These are phyloP conservation scores for Tricholoma sp. DNA, from an alignment of 768 basidiomycete species.

Conservation along the genomic window DNA sequence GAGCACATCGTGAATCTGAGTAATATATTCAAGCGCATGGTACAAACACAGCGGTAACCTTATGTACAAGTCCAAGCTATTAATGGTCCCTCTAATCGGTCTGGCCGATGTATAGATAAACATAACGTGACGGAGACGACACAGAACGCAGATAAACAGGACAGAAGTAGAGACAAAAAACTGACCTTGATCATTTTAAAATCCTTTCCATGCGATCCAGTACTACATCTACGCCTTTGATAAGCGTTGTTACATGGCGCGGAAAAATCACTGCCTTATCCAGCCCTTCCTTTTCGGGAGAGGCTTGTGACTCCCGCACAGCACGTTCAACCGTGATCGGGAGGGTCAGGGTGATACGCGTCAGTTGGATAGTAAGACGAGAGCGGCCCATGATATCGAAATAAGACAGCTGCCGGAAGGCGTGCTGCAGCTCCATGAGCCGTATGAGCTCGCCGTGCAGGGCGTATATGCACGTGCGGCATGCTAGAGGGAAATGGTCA, in stretches of 20 bases:
- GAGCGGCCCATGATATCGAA: constrained; percentile 74
- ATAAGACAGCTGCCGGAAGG: constrained; percentile 70
- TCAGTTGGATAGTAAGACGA: constrained; percentile 71
- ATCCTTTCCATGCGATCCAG: constrained; percentile 65
- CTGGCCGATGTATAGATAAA: not conserved
- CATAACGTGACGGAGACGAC: not conserved
- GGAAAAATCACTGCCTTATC: constrained; percentile 41
- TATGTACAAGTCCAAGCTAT: not conserved
- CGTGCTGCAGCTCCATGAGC: constrained; percentile 77
- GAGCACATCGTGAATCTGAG: too few relatives aligned
- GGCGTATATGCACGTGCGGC: constrained; percentile 70
- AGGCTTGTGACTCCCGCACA: constrained; percentile 41
- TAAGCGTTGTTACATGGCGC: constrained; percentile 50
- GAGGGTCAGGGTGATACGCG: constrained; percentile 69
- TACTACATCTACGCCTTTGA: constrained; percentile 56
- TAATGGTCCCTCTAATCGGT: not conserved
- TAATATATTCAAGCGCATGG: not conserved
- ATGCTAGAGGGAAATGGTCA: constrained; percentile 40
- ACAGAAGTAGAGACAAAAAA: not conserved
- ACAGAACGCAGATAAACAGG: not conserved
- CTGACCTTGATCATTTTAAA: constrained; percentile 24
- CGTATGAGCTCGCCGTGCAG: constrained; percentile 69
- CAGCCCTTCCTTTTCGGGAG: constrained; percentile 8
- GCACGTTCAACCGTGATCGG: constrained; percentile 73
- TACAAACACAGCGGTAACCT: not conserved